phyloP scores from a whole-genome alignment of 768 basidiomycete genomes.

The Brasilioporus rufonigricans region DNA sequence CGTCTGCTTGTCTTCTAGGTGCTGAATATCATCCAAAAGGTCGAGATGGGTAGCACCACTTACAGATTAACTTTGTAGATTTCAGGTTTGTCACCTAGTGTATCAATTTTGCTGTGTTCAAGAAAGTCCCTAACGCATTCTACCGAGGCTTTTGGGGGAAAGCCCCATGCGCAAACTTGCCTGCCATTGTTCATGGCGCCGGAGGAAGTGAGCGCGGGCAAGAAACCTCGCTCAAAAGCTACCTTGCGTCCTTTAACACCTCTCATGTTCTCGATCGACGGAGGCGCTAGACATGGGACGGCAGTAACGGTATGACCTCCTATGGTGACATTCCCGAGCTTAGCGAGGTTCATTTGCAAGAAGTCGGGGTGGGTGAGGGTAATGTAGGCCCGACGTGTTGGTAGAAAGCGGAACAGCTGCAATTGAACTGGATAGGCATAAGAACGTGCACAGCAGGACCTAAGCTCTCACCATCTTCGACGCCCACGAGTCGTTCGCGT shows the following conservation, averaged over 20 bases:
- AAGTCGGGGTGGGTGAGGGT: slow-evolving; percentile 49
- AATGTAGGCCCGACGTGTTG: slow-evolving; percentile 58
- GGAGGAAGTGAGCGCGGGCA: slow-evolving; percentile 44
- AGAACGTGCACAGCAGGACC: slow-evolving; percentile 3
- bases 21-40: slow-evolving; percentile 3
- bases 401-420: slow-evolving; percentile 58
- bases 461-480: slow-evolving; percentile 36
- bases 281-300: slow-evolving; percentile 25
- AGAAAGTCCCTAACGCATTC: slow-evolving; percentile 41
- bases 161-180: slow-evolving; percentile 58
- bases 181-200: slow-evolving; percentile 53
- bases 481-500: slow-evolving; percentile 42
- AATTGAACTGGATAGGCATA: slow-evolving; percentile 45
- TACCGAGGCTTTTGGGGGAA: slow-evolving; percentile 48
- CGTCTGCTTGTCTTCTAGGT: slow-evolving; percentile 31
- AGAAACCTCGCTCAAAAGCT: slow-evolving; percentile 35
- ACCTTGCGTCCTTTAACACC: slow-evolving; percentile 41
- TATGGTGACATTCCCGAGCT: slow-evolving; percentile 44
- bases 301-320: slow-evolving; percentile 44
- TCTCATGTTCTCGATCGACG: slow-evolving; percentile 30
- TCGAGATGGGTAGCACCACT: slow-evolving; percentile 22
- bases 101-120: slow-evolving; percentile 43
- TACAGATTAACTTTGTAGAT: slow-evolving; percentile 52
- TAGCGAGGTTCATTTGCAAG: slow-evolving; percentile 38
- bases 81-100: slow-evolving; percentile 39